A percentile compares a stretch with the other conserved stretches of the same genome.
phyloP scores from a whole-genome alignment of 2,329 filamentous ascomycete species.

The Ceratocystis huliohia region DNA sequence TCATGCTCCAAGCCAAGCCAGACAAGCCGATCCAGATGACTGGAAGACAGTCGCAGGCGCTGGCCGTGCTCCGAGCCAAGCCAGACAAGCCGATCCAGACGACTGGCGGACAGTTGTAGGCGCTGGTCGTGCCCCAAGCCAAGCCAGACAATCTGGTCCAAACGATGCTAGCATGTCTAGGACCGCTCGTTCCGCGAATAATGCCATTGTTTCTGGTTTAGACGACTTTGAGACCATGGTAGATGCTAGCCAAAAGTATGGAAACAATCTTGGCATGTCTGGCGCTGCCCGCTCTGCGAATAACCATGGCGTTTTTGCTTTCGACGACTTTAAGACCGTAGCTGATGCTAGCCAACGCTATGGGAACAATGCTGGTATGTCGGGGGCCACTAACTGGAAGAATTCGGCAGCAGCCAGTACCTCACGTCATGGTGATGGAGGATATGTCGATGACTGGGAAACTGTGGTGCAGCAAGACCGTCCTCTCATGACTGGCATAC shows the following conservation, averaged over 20 bases:
- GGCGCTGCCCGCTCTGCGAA: background rate
- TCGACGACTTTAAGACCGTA: conserved; percentile 10
- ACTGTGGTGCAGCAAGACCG: conserved; percentile 14
- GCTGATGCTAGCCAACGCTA: conserved; percentile 4
- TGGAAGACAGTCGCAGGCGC: background rate
- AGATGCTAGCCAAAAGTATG: conserved; percentile 16
- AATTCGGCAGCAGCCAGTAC: background rate
- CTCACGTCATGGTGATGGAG: background rate
- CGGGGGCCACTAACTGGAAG: background rate
- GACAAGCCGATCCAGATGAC: background rate
- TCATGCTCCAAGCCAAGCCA: background rate
- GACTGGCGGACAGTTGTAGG: background rate
- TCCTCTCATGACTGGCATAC: background rate
- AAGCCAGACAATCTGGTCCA: background rate
- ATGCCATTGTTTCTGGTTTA: background rate
- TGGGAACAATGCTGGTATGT: background rate
- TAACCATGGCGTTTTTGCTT: background rate
- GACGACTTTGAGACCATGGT: conserved; percentile 12
- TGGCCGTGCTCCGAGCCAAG: background rate
- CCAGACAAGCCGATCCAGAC: background rate
- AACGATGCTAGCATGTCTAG: background rate
- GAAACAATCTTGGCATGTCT: background rate
- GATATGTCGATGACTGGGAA: conserved; percentile 13
- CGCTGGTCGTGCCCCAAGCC: background rate
- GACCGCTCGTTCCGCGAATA: too few relatives aligned